A percentile compares a stretch with the other conserved stretches of the same genome.
Evolutionary conservation across 306 rosid genomes (phyloP).

Genomic region (Mucuna pruriens): DNA sequence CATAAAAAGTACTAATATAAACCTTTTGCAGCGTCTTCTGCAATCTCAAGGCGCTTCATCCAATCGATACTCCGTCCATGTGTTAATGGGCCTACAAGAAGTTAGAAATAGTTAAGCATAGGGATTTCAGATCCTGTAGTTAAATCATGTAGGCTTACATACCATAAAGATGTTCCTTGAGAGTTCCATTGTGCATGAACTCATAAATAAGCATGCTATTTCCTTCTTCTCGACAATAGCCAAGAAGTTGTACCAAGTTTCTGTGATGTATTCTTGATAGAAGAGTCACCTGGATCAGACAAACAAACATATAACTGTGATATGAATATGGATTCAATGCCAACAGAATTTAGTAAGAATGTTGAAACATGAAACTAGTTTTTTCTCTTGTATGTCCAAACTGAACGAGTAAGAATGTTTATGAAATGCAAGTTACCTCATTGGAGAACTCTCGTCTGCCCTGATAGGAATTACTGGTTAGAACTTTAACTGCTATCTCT

Average conservation of each 20-base stretch:
- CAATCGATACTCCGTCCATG: slow-evolving; percentile 73
- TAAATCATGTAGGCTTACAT: slow-evolving; percentile 46
- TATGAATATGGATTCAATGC: not conserved
- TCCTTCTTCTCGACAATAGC: slow-evolving; percentile 82
- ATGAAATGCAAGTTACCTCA: slow-evolving; percentile 63
- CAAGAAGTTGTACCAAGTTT: slow-evolving; percentile 93
- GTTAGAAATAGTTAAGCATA: slow-evolving; percentile 34
- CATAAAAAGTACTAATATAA: not conserved
- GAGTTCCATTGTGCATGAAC: slow-evolving; percentile 98
- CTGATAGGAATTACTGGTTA: slow-evolving; percentile 81
- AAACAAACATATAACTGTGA: slow-evolving; percentile 18
- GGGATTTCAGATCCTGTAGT: slow-evolving; percentile 17
- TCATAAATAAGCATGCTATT: slow-evolving; percentile 89
- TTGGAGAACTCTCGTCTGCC: slow-evolving; percentile 96
- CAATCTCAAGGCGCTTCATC: slow-evolving; percentile 95
- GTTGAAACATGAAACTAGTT: not conserved
- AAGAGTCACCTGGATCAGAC: slow-evolving; percentile 76
- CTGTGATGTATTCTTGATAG: slow-evolving; percentile 98
- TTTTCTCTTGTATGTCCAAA: not conserved
- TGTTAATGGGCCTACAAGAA: slow-evolving; percentile 74
- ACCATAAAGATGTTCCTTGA: slow-evolving; percentile 97
- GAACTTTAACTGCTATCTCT: slow-evolving; percentile 95
- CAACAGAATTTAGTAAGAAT: slow-evolving; percentile 8
- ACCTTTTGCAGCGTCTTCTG: slow-evolving; percentile 99
- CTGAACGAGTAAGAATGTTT: no score